Conservation (phyloP, 148 eudicot species). For the Nyssa sinensis region DNA sequence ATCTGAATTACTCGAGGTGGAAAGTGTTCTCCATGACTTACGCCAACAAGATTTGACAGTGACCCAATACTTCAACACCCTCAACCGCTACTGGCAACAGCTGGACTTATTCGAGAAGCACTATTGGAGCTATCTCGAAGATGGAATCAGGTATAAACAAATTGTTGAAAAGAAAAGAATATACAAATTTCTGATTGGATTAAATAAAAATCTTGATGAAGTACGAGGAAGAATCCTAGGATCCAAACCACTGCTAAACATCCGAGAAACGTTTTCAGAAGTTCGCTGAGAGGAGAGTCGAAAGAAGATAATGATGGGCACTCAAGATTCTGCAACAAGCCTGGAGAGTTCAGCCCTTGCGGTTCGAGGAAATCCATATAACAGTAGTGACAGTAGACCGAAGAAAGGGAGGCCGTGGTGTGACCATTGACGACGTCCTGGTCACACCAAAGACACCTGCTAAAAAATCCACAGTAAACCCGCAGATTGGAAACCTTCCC, state of each 20-base stretch:
- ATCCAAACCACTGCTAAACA: background rate
- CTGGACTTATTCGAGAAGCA: background rate
- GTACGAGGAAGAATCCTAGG: no score
- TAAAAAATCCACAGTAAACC: background rate
- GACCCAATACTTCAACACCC: constrained; percentile 3
- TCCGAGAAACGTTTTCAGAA: background rate
- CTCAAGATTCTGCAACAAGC: background rate
- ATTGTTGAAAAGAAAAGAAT: no score
- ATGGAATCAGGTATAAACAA: no score
- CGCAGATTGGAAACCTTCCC: background rate
- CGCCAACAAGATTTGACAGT: constrained; percentile 3
- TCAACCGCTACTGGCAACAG: constrained; percentile 1
- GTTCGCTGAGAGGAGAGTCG: background rate
- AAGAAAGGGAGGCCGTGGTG: background rate
- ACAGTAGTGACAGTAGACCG: background rate
- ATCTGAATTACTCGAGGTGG: background rate
- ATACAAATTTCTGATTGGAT: no score
- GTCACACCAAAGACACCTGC: background rate
- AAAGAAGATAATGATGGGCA: background rate
- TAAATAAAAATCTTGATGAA: no score
- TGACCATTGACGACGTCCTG: background rate
- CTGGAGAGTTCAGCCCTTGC: background rate
- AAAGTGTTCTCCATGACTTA: background rate
- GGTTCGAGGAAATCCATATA: no score
- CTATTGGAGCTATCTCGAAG: background rate